These are phyloP conservation scores for Russula sp. DNA, from an alignment of 768 basidiomycete genomes.

Conservation along the genomic window DNA sequence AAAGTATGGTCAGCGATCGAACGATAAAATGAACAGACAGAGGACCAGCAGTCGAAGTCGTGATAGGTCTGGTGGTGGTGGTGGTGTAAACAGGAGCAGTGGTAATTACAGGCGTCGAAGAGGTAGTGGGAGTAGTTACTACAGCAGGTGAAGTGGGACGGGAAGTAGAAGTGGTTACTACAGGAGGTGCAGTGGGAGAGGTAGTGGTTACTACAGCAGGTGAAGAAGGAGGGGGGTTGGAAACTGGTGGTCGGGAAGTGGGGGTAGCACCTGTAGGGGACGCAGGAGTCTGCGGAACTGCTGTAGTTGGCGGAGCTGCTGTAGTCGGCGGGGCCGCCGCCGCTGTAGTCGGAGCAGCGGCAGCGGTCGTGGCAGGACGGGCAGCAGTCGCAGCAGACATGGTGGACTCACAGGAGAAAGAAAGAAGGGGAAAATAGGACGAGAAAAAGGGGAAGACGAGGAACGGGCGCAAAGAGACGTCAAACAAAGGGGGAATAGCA, in stretches of 20 bases:
- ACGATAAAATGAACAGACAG: neutral
- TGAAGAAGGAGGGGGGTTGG: neutral
- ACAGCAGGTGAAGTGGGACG: neutral
- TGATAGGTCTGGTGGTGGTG: neutral
- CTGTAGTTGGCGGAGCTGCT: too few species aligned
- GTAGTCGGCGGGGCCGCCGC: too few species aligned
- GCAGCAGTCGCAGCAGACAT: neutral
- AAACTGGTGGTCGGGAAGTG: neutral
- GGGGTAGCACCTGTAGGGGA: neutral
- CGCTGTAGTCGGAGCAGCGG: neutral
- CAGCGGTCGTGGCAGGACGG: neutral
- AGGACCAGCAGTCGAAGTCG: neutral
- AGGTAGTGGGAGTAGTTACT: rapidly evolving
- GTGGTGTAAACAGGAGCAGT: neutral
- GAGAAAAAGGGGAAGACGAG: neutral
- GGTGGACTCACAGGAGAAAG: neutral
- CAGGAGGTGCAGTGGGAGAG: neutral
- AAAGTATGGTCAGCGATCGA: neutral
- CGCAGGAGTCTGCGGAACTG: neutral
- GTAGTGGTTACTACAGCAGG: too few species aligned
- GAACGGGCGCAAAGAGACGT: neutral
- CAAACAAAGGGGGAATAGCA: neutral
- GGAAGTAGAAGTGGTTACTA: neutral
- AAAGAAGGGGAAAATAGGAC: neutral
- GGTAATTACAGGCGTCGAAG: neutral